Base-by-base conservation (phyloP, 768 basidiomycete genomes). In the Suillus americanus region DNA sequence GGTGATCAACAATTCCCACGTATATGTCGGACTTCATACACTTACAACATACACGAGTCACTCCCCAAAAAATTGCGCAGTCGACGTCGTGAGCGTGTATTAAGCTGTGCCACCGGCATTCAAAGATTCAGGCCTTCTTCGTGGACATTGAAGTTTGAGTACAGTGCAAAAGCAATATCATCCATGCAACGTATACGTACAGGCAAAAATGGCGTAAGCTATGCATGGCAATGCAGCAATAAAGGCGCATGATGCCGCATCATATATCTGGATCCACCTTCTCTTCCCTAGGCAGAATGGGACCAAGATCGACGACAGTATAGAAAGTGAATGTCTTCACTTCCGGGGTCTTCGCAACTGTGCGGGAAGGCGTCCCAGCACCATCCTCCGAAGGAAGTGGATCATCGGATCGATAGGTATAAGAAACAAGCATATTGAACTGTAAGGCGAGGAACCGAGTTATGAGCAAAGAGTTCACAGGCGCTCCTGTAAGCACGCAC, bases 381-480 rank as follows among this genome's bases (percentile, higher is more conserved):
- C 85, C 86, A 65, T 86, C 84, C 61, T 89, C 88, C 1, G 86
- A 84, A 16, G 86, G 85, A 3, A 86, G 81, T 28, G 88, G 83
- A 65, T 97, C 96, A 71, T 99, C 97, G 0, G 94, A 90, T 40
- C 91, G 86, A 74, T 99, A 99, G 0, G 95, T 97, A 76, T 94
- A 98, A 3, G 94, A 87, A 2, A 99, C 90, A 66, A 95, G 85
- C 86, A 99, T 89, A 70, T 95, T 95, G 75, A 95, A 95, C 96
- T 98, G 74, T 14, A 5, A 55, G 20, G 48, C 40, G n/a, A 59
- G n/a, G n/a, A 9, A 18, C 51, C 38, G 41, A 66, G 30, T 65
- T 65, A 51, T 18, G 9, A 30, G 20, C 3, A 40, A 37, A 12
- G 38, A 30, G 25, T 55, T 43, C 37, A 46, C 40, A 30, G 12